Evolutionary conservation across 129 eudicot genomes (phyloP).

Genomic region (Dittrichia graveolens): DNA sequence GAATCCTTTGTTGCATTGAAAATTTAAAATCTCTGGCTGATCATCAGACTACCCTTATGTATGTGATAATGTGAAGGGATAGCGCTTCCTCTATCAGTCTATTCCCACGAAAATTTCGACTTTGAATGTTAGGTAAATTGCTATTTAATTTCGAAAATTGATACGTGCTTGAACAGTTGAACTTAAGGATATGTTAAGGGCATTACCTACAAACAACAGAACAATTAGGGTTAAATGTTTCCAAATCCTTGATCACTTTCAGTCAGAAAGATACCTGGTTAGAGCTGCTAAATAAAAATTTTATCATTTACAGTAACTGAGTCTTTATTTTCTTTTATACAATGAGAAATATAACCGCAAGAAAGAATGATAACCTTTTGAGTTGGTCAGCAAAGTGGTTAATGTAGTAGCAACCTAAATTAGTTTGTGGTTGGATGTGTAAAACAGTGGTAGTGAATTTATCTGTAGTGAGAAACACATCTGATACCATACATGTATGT

Average conservation of each 20-base stretch:
- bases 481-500: not conserved
- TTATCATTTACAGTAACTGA: not conserved
- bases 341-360: too few relatives aligned
- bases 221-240: not conserved
- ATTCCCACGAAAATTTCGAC: too few relatives aligned
- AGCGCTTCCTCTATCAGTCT: too few relatives aligned
- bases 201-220: not conserved
- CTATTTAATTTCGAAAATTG: constrained; percentile 3
- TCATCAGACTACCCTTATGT: not conserved
- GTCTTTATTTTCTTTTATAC: too few relatives aligned
- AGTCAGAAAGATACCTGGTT: not conserved
- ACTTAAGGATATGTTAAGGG: not conserved
- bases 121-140: not conserved
- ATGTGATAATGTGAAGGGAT: not conserved
- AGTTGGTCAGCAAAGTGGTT: too few relatives aligned
- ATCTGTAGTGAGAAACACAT: too few relatives aligned
- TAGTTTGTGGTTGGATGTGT: too few relatives aligned
- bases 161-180: not conserved
- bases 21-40: not conserved
- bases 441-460: too few relatives aligned
- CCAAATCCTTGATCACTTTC: not conserved
- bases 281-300: not conserved
- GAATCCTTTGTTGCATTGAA: not conserved
- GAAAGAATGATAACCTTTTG: too few relatives aligned
- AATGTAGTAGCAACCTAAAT: too few relatives aligned